These are phyloP conservation scores for Termitomyces sp. DNA, from an alignment of 768 basidiomycete genomes.

Conservation along the genomic window DNA sequence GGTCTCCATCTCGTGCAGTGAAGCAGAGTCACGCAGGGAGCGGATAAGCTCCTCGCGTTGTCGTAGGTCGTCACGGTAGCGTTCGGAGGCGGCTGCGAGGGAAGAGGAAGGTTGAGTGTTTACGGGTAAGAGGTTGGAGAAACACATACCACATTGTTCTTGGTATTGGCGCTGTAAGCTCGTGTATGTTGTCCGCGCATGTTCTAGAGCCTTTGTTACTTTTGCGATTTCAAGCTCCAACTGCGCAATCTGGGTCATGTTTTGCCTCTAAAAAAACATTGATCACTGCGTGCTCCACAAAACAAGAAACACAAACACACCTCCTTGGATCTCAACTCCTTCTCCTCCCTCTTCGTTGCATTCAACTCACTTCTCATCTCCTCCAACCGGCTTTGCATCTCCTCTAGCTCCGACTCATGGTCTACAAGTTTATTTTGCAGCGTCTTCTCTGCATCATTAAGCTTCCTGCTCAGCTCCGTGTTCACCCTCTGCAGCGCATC, in stretches of 20 bases:
- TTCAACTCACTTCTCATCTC: constrained; percentile 75
- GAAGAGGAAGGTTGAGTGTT: background rate
- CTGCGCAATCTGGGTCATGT: constrained; percentile 58
- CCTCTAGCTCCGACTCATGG: constrained; percentile 81
- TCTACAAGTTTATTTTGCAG: constrained; percentile 64
- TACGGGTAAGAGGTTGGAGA: background rate
- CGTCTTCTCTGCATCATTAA: constrained; percentile 70
- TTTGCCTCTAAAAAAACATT: constrained; percentile 46
- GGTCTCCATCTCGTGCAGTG: constrained; percentile 62
- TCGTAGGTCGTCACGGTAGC: constrained; percentile 70
- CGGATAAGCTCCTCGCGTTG: constrained; percentile 73
- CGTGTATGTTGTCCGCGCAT: constrained; percentile 65
- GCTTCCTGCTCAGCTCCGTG: constrained; percentile 67
- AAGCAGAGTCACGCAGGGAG: constrained; percentile 53
- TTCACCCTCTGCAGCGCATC: constrained; percentile 75
- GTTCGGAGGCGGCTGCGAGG: constrained; percentile 65
- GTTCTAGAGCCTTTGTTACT: constrained; percentile 70
- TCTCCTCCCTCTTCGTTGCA: constrained; percentile 85
- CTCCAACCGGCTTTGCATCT: constrained; percentile 73
- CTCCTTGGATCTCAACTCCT: constrained; percentile 87
- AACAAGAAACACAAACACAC: constrained; percentile 31
- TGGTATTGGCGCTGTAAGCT: constrained; percentile 84
- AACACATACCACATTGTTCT: constrained; percentile 73
- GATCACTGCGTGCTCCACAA: background rate
- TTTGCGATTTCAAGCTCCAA: constrained; percentile 80